phyloP scores from a whole-genome alignment of 805 yeast genomes.

The Hanseniaspora jakobsenii region DNA sequence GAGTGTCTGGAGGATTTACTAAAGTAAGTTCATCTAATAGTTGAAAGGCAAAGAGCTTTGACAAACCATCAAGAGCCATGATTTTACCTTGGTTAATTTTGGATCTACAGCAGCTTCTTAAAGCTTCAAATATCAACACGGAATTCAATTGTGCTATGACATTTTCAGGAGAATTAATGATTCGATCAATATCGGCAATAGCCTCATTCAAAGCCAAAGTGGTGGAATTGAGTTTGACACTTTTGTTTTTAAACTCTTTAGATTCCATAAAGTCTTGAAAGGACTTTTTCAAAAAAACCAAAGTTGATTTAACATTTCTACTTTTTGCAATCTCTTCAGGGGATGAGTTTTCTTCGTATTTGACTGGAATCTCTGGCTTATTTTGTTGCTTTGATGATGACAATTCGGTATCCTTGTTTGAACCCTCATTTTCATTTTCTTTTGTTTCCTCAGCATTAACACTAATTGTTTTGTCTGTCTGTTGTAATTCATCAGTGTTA shows the following conservation, averaged over 20 bases:
- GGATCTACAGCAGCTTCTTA: conserved; percentile 63
- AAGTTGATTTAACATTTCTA: conserved; percentile 26
- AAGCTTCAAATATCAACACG: conserved; percentile 58
- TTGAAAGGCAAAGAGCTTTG: conserved; percentile 72
- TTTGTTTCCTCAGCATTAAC: no score
- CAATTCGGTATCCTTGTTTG: conserved; percentile 22
- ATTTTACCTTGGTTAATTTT: conserved; percentile 53
- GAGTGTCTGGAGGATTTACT: conserved; percentile 36
- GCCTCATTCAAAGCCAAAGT: conserved; percentile 27
- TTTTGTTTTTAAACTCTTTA: conserved; percentile 45
- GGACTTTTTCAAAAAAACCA: conserved; percentile 41
- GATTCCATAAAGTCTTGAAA: conserved; percentile 44
- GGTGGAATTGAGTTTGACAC: conserved; percentile 25
- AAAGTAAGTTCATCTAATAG: conserved; percentile 54
- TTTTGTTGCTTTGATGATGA: conserved; percentile 15
- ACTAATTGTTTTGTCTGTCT: no score
- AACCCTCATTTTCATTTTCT: conserved; percentile 23
- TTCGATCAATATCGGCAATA: conserved; percentile 23
- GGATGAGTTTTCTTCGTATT: conserved; percentile 20
- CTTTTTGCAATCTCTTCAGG: conserved; percentile 17
- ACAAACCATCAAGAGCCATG: conserved; percentile 69
- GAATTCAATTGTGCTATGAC: conserved; percentile 31
- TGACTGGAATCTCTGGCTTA: conserved; percentile 17
- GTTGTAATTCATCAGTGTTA: conserved; percentile 22
- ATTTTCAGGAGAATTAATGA: conserved; percentile 18